phyloP scores from a whole-genome alignment of 495 filamentous ascomycete species.

The Penicillium lagena region DNA sequence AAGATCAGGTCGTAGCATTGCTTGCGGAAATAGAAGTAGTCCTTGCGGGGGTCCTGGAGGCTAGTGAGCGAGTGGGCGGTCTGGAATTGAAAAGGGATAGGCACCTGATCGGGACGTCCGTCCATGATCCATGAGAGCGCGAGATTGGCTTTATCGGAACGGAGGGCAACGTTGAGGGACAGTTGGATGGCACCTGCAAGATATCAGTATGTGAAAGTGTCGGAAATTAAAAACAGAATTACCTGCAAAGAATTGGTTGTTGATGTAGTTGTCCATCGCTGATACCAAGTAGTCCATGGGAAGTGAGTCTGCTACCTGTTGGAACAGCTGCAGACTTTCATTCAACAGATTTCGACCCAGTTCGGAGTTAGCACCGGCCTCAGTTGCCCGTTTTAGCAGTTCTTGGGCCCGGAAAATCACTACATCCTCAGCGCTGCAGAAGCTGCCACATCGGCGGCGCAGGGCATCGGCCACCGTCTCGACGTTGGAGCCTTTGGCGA shows the following conservation, averaged over 20 bases:
- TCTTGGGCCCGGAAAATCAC: conserved; percentile 98
- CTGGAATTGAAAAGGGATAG: background rate
- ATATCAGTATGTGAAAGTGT: conserved; percentile 5
- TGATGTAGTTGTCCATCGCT: conserved; percentile 70
- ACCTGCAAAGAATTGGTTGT: conserved; percentile 78
- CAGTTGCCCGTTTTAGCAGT: conserved; percentile 76
- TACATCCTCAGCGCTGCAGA: conserved; percentile 95
- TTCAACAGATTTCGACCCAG: conserved; percentile 74
- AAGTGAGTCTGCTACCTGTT: conserved; percentile 75
- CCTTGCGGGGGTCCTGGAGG: conserved; percentile 57
- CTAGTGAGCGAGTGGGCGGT: conserved; percentile 4
- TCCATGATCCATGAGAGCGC: conserved; percentile 73
- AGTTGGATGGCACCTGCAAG: conserved; percentile 79
- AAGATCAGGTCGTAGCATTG: conserved; percentile 80
- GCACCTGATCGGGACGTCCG: conserved; percentile 47
- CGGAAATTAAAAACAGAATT: conserved; percentile 1
- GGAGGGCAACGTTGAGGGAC: conserved; percentile 69
- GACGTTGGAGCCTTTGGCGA: conserved; percentile 90
- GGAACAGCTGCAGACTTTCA: conserved; percentile 82
- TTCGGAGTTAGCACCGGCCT: conserved; percentile 68
- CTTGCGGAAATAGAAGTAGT: conserved; percentile 62
- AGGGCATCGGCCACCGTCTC: conserved; percentile 94
- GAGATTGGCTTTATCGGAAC: conserved; percentile 76
- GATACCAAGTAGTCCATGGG: conserved; percentile 72
- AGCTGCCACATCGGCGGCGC: conserved; percentile 83